phyloP scores from a whole-genome alignment of 177 flowering plant species.

The Vitis hybrid region DNA sequence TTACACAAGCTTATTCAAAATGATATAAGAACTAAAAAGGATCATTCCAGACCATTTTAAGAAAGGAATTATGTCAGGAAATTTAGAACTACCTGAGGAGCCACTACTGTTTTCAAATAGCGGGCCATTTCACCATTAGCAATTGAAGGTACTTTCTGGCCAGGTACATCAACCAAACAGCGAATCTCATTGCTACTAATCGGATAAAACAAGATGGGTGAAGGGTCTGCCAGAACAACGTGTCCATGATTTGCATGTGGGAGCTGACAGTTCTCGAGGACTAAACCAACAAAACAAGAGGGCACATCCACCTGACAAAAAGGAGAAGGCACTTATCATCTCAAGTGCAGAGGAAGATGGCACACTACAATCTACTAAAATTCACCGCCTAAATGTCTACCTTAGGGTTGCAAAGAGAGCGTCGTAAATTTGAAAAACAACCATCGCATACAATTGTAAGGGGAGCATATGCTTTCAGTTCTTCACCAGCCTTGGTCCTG shows the following conservation, averaged over 20 bases:
- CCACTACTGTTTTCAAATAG: constrained; percentile 21
- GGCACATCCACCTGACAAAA: constrained; percentile 21
- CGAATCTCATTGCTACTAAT: constrained; percentile 31
- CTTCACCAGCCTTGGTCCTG: constrained; percentile 19
- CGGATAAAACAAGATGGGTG: constrained; percentile 28
- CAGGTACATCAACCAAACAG: constrained; percentile 24
- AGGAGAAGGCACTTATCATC: not conserved
- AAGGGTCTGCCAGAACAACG: constrained; percentile 27
- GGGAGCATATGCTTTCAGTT: constrained; percentile 26
- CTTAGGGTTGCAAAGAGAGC: constrained; percentile 28
- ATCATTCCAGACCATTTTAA: not conserved
- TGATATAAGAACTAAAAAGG: not conserved
- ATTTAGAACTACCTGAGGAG: constrained; percentile 22
- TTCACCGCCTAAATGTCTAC: not conserved
- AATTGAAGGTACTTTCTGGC: constrained; percentile 25
- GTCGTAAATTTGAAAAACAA: constrained; percentile 30
- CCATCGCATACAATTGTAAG: constrained; percentile 33
- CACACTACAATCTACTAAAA: not conserved
- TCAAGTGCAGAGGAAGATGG: too few species aligned
- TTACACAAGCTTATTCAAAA: not conserved
- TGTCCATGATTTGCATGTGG: constrained; percentile 29
- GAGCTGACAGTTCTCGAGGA: constrained; percentile 34
- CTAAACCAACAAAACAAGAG: constrained; percentile 27
- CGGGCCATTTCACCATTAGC: constrained; percentile 33
- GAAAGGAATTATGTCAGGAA: not conserved